A percentile compares a stretch with the other conserved stretches of the same genome.
Evolutionary conservation across 306 rosid genomes (phyloP).

Genomic region (Hippophae gyantsensis): DNA sequence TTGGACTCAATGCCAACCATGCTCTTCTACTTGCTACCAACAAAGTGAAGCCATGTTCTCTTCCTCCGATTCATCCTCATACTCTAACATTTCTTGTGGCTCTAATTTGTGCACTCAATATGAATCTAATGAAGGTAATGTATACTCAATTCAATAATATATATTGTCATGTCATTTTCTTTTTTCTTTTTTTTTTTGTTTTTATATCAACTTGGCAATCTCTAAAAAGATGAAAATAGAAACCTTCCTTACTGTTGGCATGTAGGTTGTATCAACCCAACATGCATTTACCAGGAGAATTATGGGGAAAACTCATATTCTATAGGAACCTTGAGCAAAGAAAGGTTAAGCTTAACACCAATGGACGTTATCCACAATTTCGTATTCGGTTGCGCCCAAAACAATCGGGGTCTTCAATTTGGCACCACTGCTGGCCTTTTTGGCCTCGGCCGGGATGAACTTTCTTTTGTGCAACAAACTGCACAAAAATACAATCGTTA

Average conservation of each 20-base stretch:
- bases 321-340: background rate
- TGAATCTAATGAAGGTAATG: constrained; percentile 24
- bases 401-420: background rate
- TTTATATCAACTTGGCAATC: too few species aligned
- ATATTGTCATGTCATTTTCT: too few species aligned
- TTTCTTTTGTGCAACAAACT: too few species aligned
- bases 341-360: constrained; percentile 1
- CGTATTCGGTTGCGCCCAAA: constrained; percentile 8
- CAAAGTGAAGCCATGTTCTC: constrained; percentile 43
- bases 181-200: too few species aligned
- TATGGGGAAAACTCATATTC: constrained; percentile 32
- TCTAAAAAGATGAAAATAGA: too few species aligned
- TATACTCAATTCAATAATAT: too few species aligned
- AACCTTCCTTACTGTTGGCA: too few species aligned
- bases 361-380: background rate
- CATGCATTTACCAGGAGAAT: constrained; percentile 38
- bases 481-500: too few species aligned
- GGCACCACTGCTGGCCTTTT: too few species aligned
- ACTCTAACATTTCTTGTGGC: constrained; percentile 43
- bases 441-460: too few species aligned
- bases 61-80: constrained; percentile 41
- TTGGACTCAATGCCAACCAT: constrained; percentile 68
- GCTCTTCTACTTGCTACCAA: constrained; percentile 38
- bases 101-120: background rate
- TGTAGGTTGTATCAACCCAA: background rate